Evolutionary conservation across 148 eudicot genomes (phyloP), one percentile per base, ranked within the genome.

Genomic region (Salicornia ramosissima): DNA sequence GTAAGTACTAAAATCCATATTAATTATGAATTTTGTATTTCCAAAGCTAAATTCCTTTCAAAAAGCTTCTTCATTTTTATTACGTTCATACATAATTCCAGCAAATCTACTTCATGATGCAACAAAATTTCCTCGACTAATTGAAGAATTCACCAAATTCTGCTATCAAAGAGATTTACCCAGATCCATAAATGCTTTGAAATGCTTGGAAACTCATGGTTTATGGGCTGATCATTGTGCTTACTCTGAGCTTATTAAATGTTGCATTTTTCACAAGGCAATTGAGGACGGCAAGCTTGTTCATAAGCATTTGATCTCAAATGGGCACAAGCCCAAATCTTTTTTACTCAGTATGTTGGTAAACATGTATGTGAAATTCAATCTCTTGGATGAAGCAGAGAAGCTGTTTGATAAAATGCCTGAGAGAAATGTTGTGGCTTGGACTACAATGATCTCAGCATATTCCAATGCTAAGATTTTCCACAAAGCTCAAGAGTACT

Each of bases 381-480:
- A 67, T 34, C 64, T 83, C n/a, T 56, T 83, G 47, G 78, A 46
- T 55, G 78, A 80, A 7, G 86, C 83, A 34, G 59, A 78, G 69
- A 61, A 75, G 50, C 49, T 83, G 86, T 83, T 83, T 50, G 83
- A 80, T 65, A 54, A 83, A 83, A 83, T 80, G 83, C 74, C 81
- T 64, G 70, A 77, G 59, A 80, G 81, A 75, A 77, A 83, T 77
- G 86, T 83, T 65, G 77, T 83, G 5, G 71, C 86, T 34, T 83
- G 86, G 86, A 80, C 81, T 28, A 83, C 86, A 0, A 77, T 83
- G 75, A 83, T 83, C 24, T 78, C 86, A 7, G 86, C 81, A 34
- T 83, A 83, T 67, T 64, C 77, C 10, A 77, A 71, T 68, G 83
- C 79, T 61, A 68, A 74, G 77, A 47, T 64, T 40, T 25, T 79